Base-by-base conservation (phyloP, 1,284 basidiomycete genomes). In the Chalciporus sp. region DNA sequence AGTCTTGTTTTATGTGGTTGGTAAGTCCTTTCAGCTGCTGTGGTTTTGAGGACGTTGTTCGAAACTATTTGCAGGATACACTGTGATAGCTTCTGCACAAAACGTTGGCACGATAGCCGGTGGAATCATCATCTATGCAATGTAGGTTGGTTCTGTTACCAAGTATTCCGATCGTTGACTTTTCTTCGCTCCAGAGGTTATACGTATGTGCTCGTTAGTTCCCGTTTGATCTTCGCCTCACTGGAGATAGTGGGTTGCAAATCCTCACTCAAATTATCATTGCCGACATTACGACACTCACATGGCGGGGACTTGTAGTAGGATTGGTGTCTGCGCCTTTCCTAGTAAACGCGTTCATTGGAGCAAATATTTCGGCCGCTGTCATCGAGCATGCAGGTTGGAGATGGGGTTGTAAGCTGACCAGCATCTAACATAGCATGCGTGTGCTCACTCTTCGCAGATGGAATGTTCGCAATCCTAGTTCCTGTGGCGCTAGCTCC, bases 281-380 rank as follows among this genome's bases (percentile, higher is more conserved):
- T 52, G 90, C 90, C 17, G 91, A 94, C 65, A 85, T 89, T 60
- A 92, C 92, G 3, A 86, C 84, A 2, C 79, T 92, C 12, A 79
- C 84, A 64, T 93, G 88, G 87, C 81, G 91, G 53, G 90, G 88
- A 11, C 75, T 93, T 10, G 81, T 88, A 17, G 80, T 84, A 2
- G 78, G 79, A 14, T 69, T 88, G n/a, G 79, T 83, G 26, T 83
- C 84, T 8, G 68, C 85, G 37, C 90, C 90, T 12, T 90, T 86
- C 72, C 74, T 89, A 60, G 74, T 90, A 71, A 79, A 83, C 69
- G 74, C 79, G 43, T 92, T 86, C 69, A 78, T 93, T 59, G 83
- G 86, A 6, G 81, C 88, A 9, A 89, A 90, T 63, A 82, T 93
- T 49, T 76, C 80, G 8, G 77, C 84, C 17, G 73, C 76, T 33